These are phyloP conservation scores for Fistulinella cinereoalba DNA, from an alignment of 1,284 basidiomycete genomes.

Conservation along the genomic window DNA sequence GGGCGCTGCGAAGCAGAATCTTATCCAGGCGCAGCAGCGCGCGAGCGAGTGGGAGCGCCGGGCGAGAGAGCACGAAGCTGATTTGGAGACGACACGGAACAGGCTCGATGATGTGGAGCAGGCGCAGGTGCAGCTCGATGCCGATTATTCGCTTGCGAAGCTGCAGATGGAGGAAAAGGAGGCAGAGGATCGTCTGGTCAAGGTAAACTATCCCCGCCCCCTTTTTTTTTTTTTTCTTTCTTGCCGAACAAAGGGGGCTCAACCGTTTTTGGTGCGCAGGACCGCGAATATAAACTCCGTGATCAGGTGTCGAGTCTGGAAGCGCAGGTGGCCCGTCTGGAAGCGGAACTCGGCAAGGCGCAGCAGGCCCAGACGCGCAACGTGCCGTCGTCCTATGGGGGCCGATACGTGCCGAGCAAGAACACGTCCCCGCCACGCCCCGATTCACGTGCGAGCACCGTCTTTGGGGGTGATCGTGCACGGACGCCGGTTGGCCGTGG, in stretches of 20 bases:
- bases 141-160: conserved; percentile 62
- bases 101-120: conserved; percentile 67
- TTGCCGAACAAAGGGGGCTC: conserved; percentile 6
- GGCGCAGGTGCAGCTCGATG: conserved; percentile 59
- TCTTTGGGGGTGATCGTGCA: conserved; percentile 44
- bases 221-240: conserved; percentile 15
- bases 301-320: conserved; percentile 66
- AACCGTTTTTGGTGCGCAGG: conserved; percentile 44
- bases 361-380: conserved; percentile 30
- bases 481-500: conserved; percentile 38
- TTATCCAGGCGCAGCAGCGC: conserved; percentile 71
- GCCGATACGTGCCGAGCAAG: conserved; percentile 25
- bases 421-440: conserved; percentile 50
- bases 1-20: conserved; percentile 55
- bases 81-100: conserved; percentile 55
- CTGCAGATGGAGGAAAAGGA: conserved; percentile 73
- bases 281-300: conserved; percentile 63
- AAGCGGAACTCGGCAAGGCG: conserved; percentile 57
- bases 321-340: conserved; percentile 55
- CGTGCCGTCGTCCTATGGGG: conserved; percentile 36
- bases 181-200: conserved; percentile 59
- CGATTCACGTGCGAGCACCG: conserved; percentile 66
- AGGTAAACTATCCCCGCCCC: too few relatives aligned
- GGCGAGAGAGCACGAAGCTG: conserved; percentile 64
- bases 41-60: conserved; percentile 75